Evolutionary conservation across 2,329 filamentous ascomycete species (phyloP), one percentile per base, ranked within the genome.

Genomic region (Neofusicoccum parvum): DNA sequence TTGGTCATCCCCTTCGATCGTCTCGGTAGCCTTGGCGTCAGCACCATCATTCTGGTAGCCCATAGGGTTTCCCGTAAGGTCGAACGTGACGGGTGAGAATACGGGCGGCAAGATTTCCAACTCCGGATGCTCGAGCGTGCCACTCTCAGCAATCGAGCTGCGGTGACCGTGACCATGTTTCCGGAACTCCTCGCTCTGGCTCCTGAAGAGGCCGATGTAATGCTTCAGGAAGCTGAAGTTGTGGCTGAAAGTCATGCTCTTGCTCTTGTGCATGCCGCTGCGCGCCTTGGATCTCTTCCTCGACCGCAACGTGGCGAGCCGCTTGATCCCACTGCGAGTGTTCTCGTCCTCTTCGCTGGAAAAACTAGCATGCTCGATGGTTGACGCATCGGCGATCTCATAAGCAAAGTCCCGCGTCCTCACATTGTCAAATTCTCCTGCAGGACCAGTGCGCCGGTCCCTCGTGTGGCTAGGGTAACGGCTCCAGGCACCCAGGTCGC

Each of bases 381-480:
- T 69, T 6, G 73, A 71, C 48, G 73, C 73, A 6, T 68, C 65
- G 34, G 76, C 70, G 6, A 46, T 32, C 65, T 78, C 76, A 5
- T 77, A 70, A 0, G 76, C 80, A 67, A 83, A 83, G 69, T 83
- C 80, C 1, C 79, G 78, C 12, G 76, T 72, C 14, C 74, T 70
- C 27, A 83, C 75, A 7, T 71, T 67, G 54, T 83, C 81, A 1
- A 66, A 41, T 23, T 71, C 70, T 0, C 78, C 74, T 4, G 81
- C 80, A 49, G 79, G 79, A 11, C 72, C 70, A 34, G 75, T 76
- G 12, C 82, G 78, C 34, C 76, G 72, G 1, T 70, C 67, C n/a
- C 81, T 79, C 5, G 76, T 80, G 65, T 83, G 80, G 5, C 79
- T 81, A 1, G 82, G 80, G 48, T 79, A 84, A 2, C 78, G 75